Evolutionary conservation across 225 moss, liverwort and hornwort species (phyloP).

Genomic region (Ulota crispa): DNA sequence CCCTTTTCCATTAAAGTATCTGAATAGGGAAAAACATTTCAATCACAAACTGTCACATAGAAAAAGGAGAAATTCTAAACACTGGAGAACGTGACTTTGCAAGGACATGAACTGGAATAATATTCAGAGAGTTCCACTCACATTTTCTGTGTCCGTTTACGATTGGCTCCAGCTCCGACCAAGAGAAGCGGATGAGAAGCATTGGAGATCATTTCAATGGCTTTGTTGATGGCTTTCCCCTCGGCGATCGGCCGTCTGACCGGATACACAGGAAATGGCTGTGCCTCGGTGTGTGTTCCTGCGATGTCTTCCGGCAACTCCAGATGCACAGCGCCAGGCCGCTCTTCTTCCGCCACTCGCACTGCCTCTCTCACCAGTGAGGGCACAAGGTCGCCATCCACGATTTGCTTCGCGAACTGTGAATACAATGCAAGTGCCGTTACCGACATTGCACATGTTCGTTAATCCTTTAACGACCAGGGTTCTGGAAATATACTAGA

Average conservation of each 20-base stretch:
- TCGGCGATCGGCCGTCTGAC: conserved; percentile 91
- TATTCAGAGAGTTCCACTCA: conserved; percentile 24
- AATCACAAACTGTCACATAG: neutral
- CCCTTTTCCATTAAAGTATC: neutral
- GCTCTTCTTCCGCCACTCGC: conserved; percentile 85
- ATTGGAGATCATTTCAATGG: conserved; percentile 69
- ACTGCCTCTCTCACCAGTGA: conserved; percentile 86
- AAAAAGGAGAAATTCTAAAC: too few relatives aligned
- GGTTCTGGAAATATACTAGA: too few relatives aligned
- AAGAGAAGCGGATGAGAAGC: conserved; percentile 77
- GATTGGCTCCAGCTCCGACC: conserved; percentile 91
- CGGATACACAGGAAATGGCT: conserved; percentile 73
- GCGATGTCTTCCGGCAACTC: conserved; percentile 96
- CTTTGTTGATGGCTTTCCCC: conserved; percentile 69
- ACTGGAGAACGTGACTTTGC: neutral
- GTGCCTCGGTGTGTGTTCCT: conserved; percentile 56
- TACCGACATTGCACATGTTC: neutral
- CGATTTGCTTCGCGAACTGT: conserved; percentile 89
- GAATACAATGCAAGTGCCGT: conserved; percentile 12
- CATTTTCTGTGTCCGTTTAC: conserved; percentile 88
- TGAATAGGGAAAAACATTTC: neutral
- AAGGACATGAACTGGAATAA: neutral
- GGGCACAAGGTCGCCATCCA: conserved; percentile 85
- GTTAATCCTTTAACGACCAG: too few relatives aligned
- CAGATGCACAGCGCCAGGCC: conserved; percentile 91